phyloP scores from a whole-genome alignment of 305 asterid species.

The Fraxinus angustifolia region DNA sequence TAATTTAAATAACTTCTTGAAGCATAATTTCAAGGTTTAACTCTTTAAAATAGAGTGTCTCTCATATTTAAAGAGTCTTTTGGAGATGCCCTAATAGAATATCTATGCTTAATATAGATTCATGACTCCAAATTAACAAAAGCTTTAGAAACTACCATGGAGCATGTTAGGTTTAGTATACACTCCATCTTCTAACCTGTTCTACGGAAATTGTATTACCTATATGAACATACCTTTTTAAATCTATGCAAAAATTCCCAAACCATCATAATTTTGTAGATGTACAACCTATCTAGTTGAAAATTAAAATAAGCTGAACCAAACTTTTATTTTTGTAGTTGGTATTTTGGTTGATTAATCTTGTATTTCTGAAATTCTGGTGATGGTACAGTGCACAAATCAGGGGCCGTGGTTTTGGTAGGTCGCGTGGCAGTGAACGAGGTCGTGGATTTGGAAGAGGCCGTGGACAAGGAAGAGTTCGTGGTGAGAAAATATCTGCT shows the following conservation, averaged over 20 bases:
- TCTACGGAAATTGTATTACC: background rate
- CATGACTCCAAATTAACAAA: background rate
- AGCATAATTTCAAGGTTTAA: background rate
- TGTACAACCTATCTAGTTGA: background rate
- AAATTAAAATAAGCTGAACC: background rate
- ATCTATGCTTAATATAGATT: background rate
- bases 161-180: background rate
- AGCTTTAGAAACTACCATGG: background rate
- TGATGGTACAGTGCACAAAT: slow-evolving; percentile 51
- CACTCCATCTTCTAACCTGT: background rate
- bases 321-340: background rate
- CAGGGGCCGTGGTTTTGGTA: slow-evolving; percentile 68
- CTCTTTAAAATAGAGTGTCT: too few relatives aligned
- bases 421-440: slow-evolving; percentile 66
- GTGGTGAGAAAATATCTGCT: slow-evolving; percentile 74
- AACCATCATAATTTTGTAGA: background rate
- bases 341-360: slow-evolving; percentile 12
- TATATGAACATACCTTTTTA: background rate
- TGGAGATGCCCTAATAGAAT: background rate
- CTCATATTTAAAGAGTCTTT: background rate
- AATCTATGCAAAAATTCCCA: background rate
- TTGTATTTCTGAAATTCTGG: background rate
- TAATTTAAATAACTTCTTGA: background rate
- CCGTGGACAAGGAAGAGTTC: slow-evolving; percentile 67
- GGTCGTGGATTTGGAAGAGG: slow-evolving; percentile 82